Base-by-base conservation (phyloP, 306 rosid species). In the Chamaecrista fasciculata region DNA sequence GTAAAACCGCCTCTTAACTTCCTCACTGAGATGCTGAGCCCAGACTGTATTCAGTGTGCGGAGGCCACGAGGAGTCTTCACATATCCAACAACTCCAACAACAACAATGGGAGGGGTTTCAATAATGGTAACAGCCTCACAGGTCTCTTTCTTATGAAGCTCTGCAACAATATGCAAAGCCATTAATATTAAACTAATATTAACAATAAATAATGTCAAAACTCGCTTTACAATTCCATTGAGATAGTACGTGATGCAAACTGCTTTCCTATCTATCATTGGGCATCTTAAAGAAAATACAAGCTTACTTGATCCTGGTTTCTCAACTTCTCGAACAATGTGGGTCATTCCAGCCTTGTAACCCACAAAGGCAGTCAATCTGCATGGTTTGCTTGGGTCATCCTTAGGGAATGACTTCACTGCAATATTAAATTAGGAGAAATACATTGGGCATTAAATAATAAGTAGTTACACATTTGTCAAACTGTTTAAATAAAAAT, bases 261-360 rank as follows among this genome's bases (percentile, higher is more conserved):
- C 5, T 8, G 0, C 14, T 43, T 4, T 11, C 16, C 6, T 4
- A 18, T 19, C 55, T n/a, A 51, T 6, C 1, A 18, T 24, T 21
- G 26, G 15, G 28, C 2, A 21, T 24, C 16, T 28, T 16, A 1
- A 44, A 16, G 11, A 18, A 46, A 63, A 66, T 5, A 0, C 8
- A 66, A 0, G 11, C 96, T 84, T 84, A 89, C 96, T 90, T 67
- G 96, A 90, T 34, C 95, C 95, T 19, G 95, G 96, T 28, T 90
- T 90, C 73, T 90, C 96, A 1, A 87, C 96, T 40, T 90, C 96
- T 63, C 96, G 82, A 10, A 90, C 90, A 56, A 87, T 86, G 76
- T 90, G 96, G 31, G 96, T 90, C 95, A 87, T 87, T 61, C 96
- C 96, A 59, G 96, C 85, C 78, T 90, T 90, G 76, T 85, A 87